A percentile compares a stretch with the other conserved stretches of the same genome.
Conservation (phyloP, 2,329 filamentous ascomycete genomes). For the Colletotrichum sp. region DNA sequence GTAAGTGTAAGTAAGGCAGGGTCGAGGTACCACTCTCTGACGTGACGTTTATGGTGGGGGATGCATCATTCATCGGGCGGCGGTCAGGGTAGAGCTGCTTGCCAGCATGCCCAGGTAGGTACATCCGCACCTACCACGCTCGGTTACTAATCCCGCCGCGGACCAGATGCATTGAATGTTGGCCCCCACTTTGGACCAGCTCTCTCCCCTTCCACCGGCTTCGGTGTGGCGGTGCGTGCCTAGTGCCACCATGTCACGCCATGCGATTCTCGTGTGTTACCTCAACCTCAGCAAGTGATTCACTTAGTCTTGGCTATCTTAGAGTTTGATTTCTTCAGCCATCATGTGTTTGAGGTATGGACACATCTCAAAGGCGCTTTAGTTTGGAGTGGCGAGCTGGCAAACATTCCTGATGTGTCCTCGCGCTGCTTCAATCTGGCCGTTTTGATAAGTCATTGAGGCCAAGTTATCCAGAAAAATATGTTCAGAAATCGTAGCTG, state of each 20-base stretch:
- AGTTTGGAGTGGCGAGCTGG: background rate
- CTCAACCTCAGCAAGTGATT: background rate
- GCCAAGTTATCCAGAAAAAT: background rate
- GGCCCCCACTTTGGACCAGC: background rate
- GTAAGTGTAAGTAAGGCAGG: background rate
- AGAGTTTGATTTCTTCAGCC: background rate
- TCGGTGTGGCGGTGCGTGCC: constrained; percentile 16
- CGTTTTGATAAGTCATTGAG: background rate
- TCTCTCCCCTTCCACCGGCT: constrained; percentile 11
- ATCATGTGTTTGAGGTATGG: background rate
- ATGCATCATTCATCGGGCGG: background rate
- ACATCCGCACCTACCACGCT: background rate
- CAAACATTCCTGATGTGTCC: background rate
- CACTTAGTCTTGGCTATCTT: background rate
- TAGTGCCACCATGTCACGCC: background rate
- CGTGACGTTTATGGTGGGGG: constrained; percentile 15
- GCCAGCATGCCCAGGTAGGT: background rate
- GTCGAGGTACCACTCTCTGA: background rate
- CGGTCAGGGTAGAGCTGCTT: background rate
- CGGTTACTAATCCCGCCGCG: constrained; percentile 2
- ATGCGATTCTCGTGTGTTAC: background rate
- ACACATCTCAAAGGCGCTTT: background rate
- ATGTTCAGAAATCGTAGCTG: background rate
- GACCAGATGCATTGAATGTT: background rate
- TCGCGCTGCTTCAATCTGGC: background rate